Evolutionary conservation across 2,329 filamentous ascomycete genomes (phyloP).

Genomic region (Fusarium fujikuroi): DNA sequence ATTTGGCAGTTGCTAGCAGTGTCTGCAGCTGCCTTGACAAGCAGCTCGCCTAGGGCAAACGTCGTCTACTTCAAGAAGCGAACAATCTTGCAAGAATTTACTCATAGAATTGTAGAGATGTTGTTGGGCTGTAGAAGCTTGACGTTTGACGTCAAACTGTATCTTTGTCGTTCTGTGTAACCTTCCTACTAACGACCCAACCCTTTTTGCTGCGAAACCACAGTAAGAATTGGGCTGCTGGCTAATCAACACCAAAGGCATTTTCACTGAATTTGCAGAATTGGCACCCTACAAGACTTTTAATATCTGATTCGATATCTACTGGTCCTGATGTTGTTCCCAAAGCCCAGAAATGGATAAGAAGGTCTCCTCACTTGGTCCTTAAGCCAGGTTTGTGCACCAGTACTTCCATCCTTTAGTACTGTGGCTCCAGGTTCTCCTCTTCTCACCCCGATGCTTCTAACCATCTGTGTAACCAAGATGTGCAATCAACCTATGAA

Average conservation of each 20-base stretch:
- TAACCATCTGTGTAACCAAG: neutral
- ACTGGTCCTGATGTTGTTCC: neutral
- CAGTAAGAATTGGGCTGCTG: neutral
- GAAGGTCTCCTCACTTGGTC: neutral
- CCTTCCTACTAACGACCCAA: neutral
- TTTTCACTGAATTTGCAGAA: neutral
- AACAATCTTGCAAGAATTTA: accelerated
- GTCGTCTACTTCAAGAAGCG: neutral
- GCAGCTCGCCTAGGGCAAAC: neutral
- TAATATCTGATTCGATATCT: too few species aligned
- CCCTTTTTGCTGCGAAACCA: neutral
- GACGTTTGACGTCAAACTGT: neutral
- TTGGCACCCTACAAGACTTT: too few species aligned
- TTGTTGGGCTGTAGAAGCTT: neutral
- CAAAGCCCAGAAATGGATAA: neutral
- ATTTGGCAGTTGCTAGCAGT: neutral
- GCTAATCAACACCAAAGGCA: neutral
- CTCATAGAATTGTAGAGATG: neutral
- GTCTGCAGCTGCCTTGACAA: neutral
- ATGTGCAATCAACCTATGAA: neutral
- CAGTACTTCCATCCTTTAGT: neutral
- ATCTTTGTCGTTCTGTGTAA: neutral
- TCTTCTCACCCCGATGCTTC: neutral
- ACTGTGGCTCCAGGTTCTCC: neutral
- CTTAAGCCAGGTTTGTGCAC: neutral